Conservation (phyloP, 495 filamentous ascomycete species). For the Penicillium cataractarum region DNA sequence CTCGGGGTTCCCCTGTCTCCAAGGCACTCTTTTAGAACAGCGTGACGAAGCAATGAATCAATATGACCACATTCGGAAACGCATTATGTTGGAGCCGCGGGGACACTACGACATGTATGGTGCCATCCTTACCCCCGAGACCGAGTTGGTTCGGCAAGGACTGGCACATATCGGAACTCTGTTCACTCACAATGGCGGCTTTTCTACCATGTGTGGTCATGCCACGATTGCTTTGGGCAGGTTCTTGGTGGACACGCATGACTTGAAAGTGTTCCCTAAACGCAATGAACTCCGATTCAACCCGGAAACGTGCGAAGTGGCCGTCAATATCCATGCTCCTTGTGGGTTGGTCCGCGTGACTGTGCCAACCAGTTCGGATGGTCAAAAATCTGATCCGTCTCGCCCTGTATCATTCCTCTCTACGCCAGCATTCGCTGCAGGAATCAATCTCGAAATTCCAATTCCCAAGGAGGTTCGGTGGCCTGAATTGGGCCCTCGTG, state of each 20-base stretch:
- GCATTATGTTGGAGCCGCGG: conserved; percentile 29
- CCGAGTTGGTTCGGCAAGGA: conserved; percentile 21
- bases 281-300: conserved; percentile 15
- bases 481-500: conserved; percentile 15
- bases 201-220: conserved; percentile 72
- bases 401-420: conserved; percentile 29
- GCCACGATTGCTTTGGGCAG: conserved; percentile 42
- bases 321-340: conserved; percentile 22
- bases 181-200: conserved; percentile 71
- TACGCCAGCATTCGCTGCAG: conserved; percentile 24
- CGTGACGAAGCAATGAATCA: conserved; percentile 27
- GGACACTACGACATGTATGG: conserved; percentile 34
- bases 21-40: conserved; percentile 25
- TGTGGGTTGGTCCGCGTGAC: conserved; percentile 22
- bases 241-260: conserved; percentile 27
- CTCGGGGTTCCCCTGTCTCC: conserved; percentile 19
- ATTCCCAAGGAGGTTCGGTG: conserved; percentile 21
- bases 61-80: conserved; percentile 23
- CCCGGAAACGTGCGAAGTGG: not conserved
- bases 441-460: conserved; percentile 14
- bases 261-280: conserved; percentile 17
- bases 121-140: conserved; percentile 24
- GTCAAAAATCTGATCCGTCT: conserved; percentile 21
- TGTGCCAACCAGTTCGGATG: conserved; percentile 19
- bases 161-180: conserved; percentile 22